Evolutionary conservation across 176 grass and related monocot species (phyloP), one percentile per base, ranked within the genome.

Genomic region (Lolium perenne): DNA sequence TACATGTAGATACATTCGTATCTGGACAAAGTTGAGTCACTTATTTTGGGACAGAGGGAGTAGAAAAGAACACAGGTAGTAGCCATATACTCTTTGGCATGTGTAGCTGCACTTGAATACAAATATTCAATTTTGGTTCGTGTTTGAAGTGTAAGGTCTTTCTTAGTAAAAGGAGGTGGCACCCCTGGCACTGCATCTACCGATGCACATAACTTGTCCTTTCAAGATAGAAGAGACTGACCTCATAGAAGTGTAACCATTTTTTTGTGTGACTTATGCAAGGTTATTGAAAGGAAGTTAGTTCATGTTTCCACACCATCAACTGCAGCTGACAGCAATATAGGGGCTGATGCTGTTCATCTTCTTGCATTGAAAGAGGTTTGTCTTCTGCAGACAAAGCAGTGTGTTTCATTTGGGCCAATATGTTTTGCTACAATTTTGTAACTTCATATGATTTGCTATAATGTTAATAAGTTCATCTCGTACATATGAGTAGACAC

Each of bases 331-430:
- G 79, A 94, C 90, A 92, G 85, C 72, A 91, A 78, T 78, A 95
- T 98, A 0, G 93, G 91, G 70, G 81, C 88, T 59, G 96, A 98
- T 86, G 91, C 93, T 82, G 86, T 94, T 69, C 90, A 98, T 71
- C 96, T 98, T 95, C 93, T 98, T 88, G 90, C 88, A 91, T 38
- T 98, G 85, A 95, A 93, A 92, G 96, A 98, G 96, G 96, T 98
- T 83, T 85, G 79, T 62, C 76, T 79, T 81, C 55, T 67, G 78
- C 74, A 83, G 67, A 50, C 60, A 35, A 38, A 72, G 61, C 10
- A 54, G 32, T 76, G 5, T 9, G 49, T 59, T 85, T 41, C 29
- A 56, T 82, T 89, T 53, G 38, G 68, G 9, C 20, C 18, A 50
- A 35, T 41, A 51, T 87, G 25, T 8, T 74, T 84, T 45, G 38